Conservation (phyloP, 257 asterid genomes). For the Catharanthus roseus region DNA sequence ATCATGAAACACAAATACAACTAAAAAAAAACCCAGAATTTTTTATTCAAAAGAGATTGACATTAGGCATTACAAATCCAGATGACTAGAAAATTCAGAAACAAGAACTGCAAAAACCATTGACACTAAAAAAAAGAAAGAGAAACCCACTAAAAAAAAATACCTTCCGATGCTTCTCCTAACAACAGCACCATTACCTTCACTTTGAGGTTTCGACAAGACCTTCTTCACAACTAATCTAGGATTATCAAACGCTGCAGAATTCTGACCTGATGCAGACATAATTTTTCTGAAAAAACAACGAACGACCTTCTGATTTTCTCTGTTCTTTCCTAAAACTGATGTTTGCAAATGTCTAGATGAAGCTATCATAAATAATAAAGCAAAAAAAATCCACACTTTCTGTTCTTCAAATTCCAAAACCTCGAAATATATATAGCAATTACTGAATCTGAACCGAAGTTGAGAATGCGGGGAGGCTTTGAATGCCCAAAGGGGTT, state of each 20-base stretch:
- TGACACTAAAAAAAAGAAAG: background rate
- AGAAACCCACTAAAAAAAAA: background rate
- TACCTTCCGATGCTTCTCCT: slow-evolving; percentile 95
- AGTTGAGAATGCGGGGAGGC: background rate
- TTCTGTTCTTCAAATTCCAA: background rate
- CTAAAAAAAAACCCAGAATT: background rate
- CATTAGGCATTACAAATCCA: background rate
- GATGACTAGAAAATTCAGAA: background rate
- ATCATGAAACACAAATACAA: background rate
- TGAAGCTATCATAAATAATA: slow-evolving; percentile 37
- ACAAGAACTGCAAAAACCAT: background rate
- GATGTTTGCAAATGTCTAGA: slow-evolving; percentile 20
- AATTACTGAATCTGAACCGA: background rate
- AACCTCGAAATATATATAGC: slow-evolving; percentile 1
- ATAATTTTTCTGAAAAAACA: slow-evolving; percentile 22
- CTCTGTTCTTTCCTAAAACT: slow-evolving; percentile 8
- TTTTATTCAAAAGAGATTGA: background rate
- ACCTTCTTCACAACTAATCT: slow-evolving; percentile 65
- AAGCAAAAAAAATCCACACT: background rate
- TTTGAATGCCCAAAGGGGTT: background rate
- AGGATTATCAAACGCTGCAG: slow-evolving; percentile 48
- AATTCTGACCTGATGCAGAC: slow-evolving; percentile 40
- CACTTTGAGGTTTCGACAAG: slow-evolving; percentile 63
- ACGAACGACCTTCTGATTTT: background rate
- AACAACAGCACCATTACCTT: slow-evolving; percentile 75